Base-by-base conservation (phyloP, 2,329 filamentous ascomycete genomes). In the Pseudogymnoascus sp. region DNA sequence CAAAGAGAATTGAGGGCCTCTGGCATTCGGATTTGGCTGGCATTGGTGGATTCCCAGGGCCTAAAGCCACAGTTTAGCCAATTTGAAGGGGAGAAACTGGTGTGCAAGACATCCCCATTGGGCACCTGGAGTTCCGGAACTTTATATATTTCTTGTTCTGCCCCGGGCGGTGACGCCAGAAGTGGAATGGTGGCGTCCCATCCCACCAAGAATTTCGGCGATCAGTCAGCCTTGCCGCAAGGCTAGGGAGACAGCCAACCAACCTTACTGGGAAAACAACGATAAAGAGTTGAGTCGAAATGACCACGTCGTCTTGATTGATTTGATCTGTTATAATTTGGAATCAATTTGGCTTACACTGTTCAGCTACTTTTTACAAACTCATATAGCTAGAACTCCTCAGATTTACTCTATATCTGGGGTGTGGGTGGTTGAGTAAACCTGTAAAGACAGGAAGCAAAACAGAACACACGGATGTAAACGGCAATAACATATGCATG, bases 1-100 rank as follows among this genome's bases (percentile, higher is more conserved):
- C 82, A 77, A 96, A 96, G 67, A 97, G 84, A 66, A 97, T 88
- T 17, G 69, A 64, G 44, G 73, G 69, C 64, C 73, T 72, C 7
- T 66, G 62, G 13, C 28, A 57, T 57, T 57, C 50, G 10, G 17
- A 19, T 13, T 57, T 35, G 28, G 28, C 28, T 8, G 50, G 50
- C 50, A 57, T 57, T 57, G 50, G 28, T 35, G 50, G 17, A 57
- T 57, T 57, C 50, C 50, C n/a, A 33, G 50, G 50, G 50, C 50
- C 28, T 11, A 21, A 35, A 57, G 28, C 50, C 50, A 15, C 50
- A 57, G 50, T 57, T 57, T 57, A 57, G 6, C 50, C 50, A 57
- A 33, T 57, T 33, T 15, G 11, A 57, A 57, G 28, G 28, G 5
- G 10, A 57, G n/a, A 33, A 57, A 3, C 50, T 13, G 50, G 50